These are phyloP conservation scores for Diaporthe capsici DNA, from an alignment of 2,329 filamentous ascomycete species.

Conservation along the genomic window DNA sequence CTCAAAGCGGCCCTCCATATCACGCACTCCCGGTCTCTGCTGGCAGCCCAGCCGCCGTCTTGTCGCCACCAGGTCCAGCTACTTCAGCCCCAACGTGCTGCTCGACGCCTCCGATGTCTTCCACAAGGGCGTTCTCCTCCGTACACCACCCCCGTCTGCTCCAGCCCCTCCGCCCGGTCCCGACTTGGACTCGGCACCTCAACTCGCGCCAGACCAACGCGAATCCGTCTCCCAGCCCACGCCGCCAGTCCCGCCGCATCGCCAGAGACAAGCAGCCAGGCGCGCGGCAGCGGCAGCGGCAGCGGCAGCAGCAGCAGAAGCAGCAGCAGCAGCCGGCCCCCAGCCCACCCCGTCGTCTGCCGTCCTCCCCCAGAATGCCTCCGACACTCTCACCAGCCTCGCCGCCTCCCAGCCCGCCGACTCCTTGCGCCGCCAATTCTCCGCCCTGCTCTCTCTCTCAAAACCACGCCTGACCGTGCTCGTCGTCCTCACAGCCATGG, in stretches of 20 bases:
- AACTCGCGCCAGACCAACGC: background rate
- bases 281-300: constrained; percentile 35
- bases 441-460: constrained; percentile 90
- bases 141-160: constrained; percentile 37
- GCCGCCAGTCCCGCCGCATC: constrained; percentile 46
- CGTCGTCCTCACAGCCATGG: constrained; percentile 90
- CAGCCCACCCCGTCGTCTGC: constrained; percentile 28
- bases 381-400: constrained; percentile 67
- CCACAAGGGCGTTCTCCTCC: constrained; percentile 30
- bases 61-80: constrained; percentile 49
- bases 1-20: background rate
- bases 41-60: constrained; percentile 48
- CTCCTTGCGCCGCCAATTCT: constrained; percentile 76
- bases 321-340: constrained; percentile 27
- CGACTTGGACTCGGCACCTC: background rate
- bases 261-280: constrained; percentile 48
- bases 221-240: constrained; percentile 10
- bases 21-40: constrained; percentile 43
- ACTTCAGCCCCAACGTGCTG: constrained; percentile 53
- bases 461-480: constrained; percentile 95
- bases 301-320: constrained; percentile 37
- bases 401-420: constrained; percentile 64
- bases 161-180: background rate
- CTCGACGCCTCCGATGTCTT: constrained; percentile 49
- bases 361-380: constrained; percentile 55